These are phyloP conservation scores for Phtheirospermum japonicum DNA, from an alignment of 257 asterid genomes.

Conservation along the genomic window DNA sequence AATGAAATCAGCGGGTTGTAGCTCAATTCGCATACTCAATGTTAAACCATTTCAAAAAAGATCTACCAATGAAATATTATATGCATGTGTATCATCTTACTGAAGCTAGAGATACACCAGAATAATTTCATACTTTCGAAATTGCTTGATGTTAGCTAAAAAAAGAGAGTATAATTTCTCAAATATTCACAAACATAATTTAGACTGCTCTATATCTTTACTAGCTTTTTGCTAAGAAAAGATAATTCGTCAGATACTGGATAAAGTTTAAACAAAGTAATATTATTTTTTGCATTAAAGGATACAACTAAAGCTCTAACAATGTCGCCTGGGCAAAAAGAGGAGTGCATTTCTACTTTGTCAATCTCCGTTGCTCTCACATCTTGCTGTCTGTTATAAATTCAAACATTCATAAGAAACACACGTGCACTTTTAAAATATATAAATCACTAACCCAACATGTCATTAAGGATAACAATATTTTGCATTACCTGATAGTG, in stretches of 20 bases:
- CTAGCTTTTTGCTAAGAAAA: neutral
- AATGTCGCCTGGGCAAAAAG: slow-evolving; percentile 81
- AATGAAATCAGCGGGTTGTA: neutral
- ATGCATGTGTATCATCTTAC: neutral
- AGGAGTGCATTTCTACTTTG: slow-evolving; percentile 38
- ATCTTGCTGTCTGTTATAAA: slow-evolving; percentile 79
- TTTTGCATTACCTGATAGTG: slow-evolving; percentile 58
- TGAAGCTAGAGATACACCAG: neutral
- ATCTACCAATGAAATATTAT: neutral
- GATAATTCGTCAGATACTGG: neutral
- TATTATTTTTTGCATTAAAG: slow-evolving; percentile 20
- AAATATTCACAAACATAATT: neutral
- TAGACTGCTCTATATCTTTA: neutral
- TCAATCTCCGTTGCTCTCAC: slow-evolving; percentile 84
- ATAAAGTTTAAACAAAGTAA: neutral
- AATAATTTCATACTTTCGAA: neutral
- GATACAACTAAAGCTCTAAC: slow-evolving; percentile 89
- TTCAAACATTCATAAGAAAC: neutral
- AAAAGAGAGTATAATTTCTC: neutral
- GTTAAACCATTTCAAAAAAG: neutral
- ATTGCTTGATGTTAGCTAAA: neutral
- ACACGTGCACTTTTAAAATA: neutral
- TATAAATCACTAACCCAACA: neutral
- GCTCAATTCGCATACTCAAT: neutral
- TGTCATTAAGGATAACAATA: neutral